These are phyloP conservation scores for Lepidium sativum DNA, from an alignment of 345 rosid species.

Conservation along the genomic window DNA sequence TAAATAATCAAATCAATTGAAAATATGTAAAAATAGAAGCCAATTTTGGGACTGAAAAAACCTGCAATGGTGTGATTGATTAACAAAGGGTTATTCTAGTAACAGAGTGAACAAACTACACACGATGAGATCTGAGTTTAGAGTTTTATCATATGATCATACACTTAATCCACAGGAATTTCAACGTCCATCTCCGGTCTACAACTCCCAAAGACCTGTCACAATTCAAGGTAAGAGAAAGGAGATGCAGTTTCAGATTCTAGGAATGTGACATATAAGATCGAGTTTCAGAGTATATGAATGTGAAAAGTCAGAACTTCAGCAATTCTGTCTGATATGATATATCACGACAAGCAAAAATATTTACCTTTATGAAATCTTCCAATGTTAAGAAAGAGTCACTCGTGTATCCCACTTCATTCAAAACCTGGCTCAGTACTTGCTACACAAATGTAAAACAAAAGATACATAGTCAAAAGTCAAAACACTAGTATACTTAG, in stretches of 20 bases:
- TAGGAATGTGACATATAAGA: too few species aligned
- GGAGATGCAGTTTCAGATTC: not conserved
- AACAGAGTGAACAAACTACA: slow-evolving; percentile 1
- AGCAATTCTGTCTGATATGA: not conserved
- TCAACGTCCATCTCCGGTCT: slow-evolving; percentile 69
- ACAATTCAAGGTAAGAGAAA: not conserved
- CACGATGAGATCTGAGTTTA: not conserved
- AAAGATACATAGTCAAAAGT: not conserved
- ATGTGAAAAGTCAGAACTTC: not conserved
- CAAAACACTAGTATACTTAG: not conserved
- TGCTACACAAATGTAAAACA: slow-evolving; percentile 34
- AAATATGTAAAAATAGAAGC: too few species aligned
- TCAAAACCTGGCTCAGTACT: slow-evolving; percentile 65
- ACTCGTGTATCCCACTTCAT: slow-evolving; percentile 64
- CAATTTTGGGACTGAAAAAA: too few species aligned
- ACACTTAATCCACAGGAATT: slow-evolving; percentile 59
- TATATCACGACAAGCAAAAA: not conserved
- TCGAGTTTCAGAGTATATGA: too few species aligned
- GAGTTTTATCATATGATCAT: not conserved
- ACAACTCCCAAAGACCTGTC: slow-evolving; percentile 57
- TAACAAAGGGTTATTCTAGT: not conserved
- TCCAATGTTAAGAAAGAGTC: slow-evolving; percentile 46
- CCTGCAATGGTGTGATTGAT: not conserved
- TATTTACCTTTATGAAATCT: slow-evolving; percentile 61
- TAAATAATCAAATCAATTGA: not conserved